Evolutionary conservation across 108 stramenopile species (phyloP), one percentile per base, ranked within the genome.

Genomic region (Cyclotella atomus): DNA sequence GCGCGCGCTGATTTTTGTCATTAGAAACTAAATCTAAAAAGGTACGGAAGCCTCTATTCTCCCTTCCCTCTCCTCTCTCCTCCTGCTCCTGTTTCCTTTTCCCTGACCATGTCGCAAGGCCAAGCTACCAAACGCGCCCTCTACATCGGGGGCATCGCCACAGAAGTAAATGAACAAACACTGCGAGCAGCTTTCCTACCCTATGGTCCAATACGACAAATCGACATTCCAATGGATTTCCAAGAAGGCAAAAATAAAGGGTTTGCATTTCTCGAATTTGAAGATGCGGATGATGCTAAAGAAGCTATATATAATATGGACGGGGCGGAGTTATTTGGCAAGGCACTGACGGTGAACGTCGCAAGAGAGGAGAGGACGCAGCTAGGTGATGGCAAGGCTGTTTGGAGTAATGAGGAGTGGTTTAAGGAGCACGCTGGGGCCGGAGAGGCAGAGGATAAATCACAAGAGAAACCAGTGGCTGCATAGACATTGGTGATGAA

Each of bases 241-340:
- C 77, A 70, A 36, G 54, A 56, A 2, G 89, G 93, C 3, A 78
- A 65, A 12, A 87, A 89, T 66, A 77, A 91, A 49, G 97, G 98
- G 10, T 97, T 97, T 83, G 98, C 88, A 2, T 99, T 99, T 77
- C 84, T 97, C 16, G 93, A 96, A 68, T 97, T 85, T 71, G 96
- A 94, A 65, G 90, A 94, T 63, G 83, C 84, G 33, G 89, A 90
- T 29, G 92, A 93, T 71, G 98, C 97, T 2, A 68, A 59, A 14
- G 98, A 96, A 75, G 97, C 97, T 16, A 91, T 96, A 28, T 96
- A 96, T 53, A 99, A 99, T 81, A 94, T 97, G 96, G 93, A 99
- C 72, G 96, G 95, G 17, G 75, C 89, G 23, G 96, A 98, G 63
- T 83, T 98, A 65, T 82, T 87, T 59, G 95, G 95, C 28, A 79